phyloP scores from a whole-genome alignment of 164 flowering plant genomes.

The Berberis thunbergii region DNA sequence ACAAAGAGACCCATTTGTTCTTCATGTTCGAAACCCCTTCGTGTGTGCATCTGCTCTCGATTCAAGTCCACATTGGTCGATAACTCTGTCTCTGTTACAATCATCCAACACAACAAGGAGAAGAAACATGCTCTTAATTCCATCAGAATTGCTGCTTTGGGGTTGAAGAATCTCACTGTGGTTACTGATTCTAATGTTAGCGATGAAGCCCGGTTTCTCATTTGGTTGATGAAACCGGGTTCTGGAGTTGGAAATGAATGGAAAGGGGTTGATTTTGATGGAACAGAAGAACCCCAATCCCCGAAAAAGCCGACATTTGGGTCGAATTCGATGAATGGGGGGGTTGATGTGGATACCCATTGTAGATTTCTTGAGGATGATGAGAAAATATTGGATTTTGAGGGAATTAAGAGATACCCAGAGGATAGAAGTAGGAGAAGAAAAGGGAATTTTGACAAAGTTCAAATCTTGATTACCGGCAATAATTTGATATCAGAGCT shows the following conservation, averaged over 20 bases:
- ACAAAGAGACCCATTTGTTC: constrained; percentile 54
- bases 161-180: constrained; percentile 50
- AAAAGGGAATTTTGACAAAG: neutral
- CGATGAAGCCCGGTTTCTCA: constrained; percentile 35
- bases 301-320: neutral
- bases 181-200: constrained; percentile 49
- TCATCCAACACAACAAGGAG: constrained; percentile 71
- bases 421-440: neutral
- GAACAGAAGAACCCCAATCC: no score
- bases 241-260: neutral
- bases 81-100: constrained; percentile 48
- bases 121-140: constrained; percentile 69
- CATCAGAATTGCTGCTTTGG: constrained; percentile 54
- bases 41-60: constrained; percentile 53
- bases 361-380: neutral
- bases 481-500: neutral
- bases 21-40: constrained; percentile 52
- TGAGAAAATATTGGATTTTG: constrained; percentile 5
- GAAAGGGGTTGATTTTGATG: no score
- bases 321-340: neutral
- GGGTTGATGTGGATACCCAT: neutral
- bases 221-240: constrained; percentile 21
- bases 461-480: neutral
- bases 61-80: constrained; percentile 32
- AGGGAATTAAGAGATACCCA: neutral